These are phyloP conservation scores for Auricularia cornea DNA, from an alignment of 768 basidiomycete genomes.

Conservation along the genomic window DNA sequence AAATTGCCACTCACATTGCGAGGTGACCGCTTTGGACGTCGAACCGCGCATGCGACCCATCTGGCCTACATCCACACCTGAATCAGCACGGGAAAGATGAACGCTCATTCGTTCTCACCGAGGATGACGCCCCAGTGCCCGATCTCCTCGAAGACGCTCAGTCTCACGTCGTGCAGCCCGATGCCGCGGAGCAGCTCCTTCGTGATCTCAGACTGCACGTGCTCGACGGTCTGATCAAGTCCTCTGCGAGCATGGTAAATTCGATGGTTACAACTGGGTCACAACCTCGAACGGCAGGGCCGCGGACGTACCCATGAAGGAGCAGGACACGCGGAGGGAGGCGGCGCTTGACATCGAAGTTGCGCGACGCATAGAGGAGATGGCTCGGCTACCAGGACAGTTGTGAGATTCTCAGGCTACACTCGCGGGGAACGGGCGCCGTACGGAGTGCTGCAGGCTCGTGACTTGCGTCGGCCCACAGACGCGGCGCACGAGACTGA, in stretches of 20 bases:
- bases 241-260: slow-evolving; percentile 11
- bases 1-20: neutral
- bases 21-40: neutral
- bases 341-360: slow-evolving; percentile 8
- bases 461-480: slow-evolving; percentile 11
- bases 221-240: slow-evolving; percentile 10
- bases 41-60: neutral
- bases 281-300: no score
- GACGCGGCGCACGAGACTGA: slow-evolving; percentile 11
- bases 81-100: neutral
- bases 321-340: slow-evolving; percentile 14
- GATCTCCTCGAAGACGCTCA: slow-evolving; percentile 7
- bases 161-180: slow-evolving; percentile 6
- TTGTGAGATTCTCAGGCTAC: neutral
- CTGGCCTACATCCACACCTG: neutral
- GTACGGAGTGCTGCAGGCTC: slow-evolving; percentile 8
- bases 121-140: slow-evolving; percentile 12
- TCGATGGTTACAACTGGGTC: no score
- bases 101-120: neutral
- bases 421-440: neutral
- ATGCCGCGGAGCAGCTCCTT: slow-evolving; percentile 16
- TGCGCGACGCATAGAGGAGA: slow-evolving; percentile 14
- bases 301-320: slow-evolving; percentile 13
- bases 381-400: slow-evolving; percentile 11
- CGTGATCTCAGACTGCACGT: slow-evolving; percentile 14